Evolutionary conservation across 2,329 filamentous ascomycete species (phyloP).

Genomic region (Pleomassaria siparia): DNA sequence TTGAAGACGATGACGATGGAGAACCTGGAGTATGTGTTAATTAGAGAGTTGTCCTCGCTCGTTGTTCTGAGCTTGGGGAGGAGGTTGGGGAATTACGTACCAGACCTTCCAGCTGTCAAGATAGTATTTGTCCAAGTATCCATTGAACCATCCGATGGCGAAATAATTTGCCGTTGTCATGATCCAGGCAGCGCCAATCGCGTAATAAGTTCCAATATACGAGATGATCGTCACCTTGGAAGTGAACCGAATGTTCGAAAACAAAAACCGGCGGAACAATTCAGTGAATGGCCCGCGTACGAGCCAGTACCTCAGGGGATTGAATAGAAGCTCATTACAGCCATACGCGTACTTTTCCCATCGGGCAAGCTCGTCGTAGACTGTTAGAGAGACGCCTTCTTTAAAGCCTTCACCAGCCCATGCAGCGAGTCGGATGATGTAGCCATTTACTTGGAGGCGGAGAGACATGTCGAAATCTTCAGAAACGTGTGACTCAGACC

Average conservation of each 20-base stretch:
- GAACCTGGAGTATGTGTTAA: constrained; percentile 44
- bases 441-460: constrained; percentile 67
- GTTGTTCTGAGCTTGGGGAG: neutral
- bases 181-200: constrained; percentile 65
- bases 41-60: constrained; percentile 41
- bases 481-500: constrained; percentile 72
- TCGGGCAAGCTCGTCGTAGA: constrained; percentile 69
- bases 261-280: constrained; percentile 62
- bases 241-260: constrained; percentile 61
- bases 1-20: constrained; percentile 66
- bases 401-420: constrained; percentile 71
- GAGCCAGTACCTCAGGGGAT: constrained; percentile 64
- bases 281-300: constrained; percentile 64
- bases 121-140: constrained; percentile 76
- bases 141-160: constrained; percentile 68
- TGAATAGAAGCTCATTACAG: constrained; percentile 69
- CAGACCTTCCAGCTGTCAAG: constrained; percentile 60
- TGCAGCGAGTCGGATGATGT: constrained; percentile 66
- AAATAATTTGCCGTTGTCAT: constrained; percentile 69
- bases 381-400: constrained; percentile 69
- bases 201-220: constrained; percentile 70
- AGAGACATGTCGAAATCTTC: constrained; percentile 76
- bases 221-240: constrained; percentile 70
- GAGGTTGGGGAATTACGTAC: neutral
- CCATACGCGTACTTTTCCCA: constrained; percentile 74